These are phyloP conservation scores for Pugionium dolabratum DNA, from an alignment of 345 rosid genomes.

Conservation along the genomic window DNA sequence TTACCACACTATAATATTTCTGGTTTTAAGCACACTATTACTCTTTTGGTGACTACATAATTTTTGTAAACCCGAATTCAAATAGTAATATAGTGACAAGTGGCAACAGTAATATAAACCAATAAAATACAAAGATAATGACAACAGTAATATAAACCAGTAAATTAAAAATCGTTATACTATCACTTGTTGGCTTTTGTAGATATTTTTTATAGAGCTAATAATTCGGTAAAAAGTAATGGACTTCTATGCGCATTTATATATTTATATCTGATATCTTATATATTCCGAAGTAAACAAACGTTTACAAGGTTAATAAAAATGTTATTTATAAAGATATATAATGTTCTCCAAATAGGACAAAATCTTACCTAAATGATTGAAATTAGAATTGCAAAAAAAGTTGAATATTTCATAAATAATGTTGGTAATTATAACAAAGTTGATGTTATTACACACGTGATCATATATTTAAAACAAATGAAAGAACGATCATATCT, in stretches of 20 bases:
- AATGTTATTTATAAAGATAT: too few species aligned
- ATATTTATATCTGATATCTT: background rate
- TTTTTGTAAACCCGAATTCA: background rate
- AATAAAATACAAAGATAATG: too few species aligned
- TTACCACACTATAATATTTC: background rate
- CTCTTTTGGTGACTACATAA: background rate
- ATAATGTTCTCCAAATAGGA: slow-evolving; percentile 1
- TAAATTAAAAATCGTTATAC: too few species aligned
- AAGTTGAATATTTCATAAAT: slow-evolving; percentile 4
- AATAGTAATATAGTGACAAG: too few species aligned
- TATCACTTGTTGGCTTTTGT: too few species aligned
- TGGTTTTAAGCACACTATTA: too few species aligned
- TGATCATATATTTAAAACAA: slow-evolving; percentile 34
- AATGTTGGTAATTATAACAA: slow-evolving; percentile 19
- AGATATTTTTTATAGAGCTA: background rate
- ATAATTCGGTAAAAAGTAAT: background rate
- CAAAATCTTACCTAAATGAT: slow-evolving; percentile 22
- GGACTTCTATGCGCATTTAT: background rate
- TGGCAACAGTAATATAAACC: too few species aligned
- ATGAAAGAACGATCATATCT: slow-evolving; percentile 36
- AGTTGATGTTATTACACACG: slow-evolving; percentile 34
- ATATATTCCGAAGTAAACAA: too few species aligned
- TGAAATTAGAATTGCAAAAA: too few species aligned
- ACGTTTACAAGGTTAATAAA: too few species aligned
- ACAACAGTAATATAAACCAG: too few species aligned